A percentile compares a stretch with the other conserved stretches of the same genome.
Conservation (phyloP, 2,329 filamentous ascomycete species). For the Xylaria sp. region DNA sequence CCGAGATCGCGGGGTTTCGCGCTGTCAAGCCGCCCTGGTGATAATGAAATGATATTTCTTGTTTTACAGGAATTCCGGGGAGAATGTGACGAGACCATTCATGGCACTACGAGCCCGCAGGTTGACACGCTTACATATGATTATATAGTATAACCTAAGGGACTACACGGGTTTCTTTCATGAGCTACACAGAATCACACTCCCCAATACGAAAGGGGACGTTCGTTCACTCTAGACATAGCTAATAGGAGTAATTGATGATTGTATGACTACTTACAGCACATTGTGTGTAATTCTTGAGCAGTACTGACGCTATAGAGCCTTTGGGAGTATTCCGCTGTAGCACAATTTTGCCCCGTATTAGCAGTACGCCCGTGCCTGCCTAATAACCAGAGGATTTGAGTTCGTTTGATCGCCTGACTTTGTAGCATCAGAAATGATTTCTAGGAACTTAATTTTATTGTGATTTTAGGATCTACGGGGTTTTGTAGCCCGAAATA, state of each 20-base stretch:
- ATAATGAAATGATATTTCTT: not conserved
- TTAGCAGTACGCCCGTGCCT: too few species aligned
- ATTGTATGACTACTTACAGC: too few species aligned
- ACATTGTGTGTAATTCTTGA: too few species aligned
- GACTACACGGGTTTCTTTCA: too few species aligned
- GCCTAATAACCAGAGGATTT: not conserved
- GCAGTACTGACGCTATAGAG: too few species aligned
- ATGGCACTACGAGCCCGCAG: not conserved
- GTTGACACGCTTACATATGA: not conserved
- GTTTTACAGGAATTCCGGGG: not conserved
- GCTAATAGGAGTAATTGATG: too few species aligned
- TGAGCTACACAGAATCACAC: too few species aligned
- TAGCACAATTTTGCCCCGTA: too few species aligned
- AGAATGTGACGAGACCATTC: not conserved
- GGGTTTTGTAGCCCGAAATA: conserved; percentile 50
- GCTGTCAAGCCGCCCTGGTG: not conserved
- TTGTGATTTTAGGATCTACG: conserved; percentile 10
- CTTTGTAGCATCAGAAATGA: not conserved
- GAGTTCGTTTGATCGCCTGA: not conserved
- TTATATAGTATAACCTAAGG: too few species aligned
- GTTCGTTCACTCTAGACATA: too few species aligned
- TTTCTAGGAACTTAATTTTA: not conserved
- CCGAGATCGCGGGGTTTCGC: not conserved
- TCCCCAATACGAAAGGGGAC: too few species aligned
- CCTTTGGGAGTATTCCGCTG: too few species aligned